Evolutionary conservation across 2,329 filamentous ascomycete genomes (phyloP).

Genomic region (Orbilia blumenaviensis): DNA sequence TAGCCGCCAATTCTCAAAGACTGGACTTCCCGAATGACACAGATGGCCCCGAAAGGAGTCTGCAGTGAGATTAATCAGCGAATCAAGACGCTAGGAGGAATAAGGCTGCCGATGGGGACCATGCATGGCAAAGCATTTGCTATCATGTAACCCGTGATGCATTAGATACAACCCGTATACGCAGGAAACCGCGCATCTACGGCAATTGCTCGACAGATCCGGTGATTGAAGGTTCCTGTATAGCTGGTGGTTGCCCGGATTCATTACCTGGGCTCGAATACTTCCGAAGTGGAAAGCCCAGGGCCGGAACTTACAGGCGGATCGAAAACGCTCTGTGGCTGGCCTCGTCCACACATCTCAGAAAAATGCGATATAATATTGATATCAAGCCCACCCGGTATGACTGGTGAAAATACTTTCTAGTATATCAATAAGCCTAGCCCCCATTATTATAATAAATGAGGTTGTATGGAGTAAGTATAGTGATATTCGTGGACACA

Average conservation of each 20-base stretch:
- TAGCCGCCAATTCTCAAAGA: not conserved
- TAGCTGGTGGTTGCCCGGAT: too few relatives aligned
- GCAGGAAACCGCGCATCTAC: not conserved
- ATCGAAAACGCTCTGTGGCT: too few relatives aligned
- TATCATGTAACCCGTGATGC: not conserved
- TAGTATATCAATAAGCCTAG: too few relatives aligned
- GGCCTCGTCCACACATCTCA: too few relatives aligned
- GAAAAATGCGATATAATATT: too few relatives aligned
- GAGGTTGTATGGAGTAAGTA: not conserved
- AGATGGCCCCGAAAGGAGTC: not conserved
- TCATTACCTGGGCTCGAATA: too few relatives aligned
- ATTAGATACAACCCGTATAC: not conserved
- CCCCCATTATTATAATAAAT: not conserved
- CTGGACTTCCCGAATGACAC: not conserved
- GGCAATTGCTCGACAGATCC: too few relatives aligned
- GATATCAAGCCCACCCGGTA: too few relatives aligned
- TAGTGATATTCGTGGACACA: not conserved
- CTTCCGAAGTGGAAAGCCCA: too few relatives aligned
- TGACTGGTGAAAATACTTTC: too few relatives aligned
- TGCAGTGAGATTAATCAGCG: not conserved
- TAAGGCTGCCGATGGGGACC: not conserved
- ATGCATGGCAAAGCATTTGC: constrained; percentile 15
- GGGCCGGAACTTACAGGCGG: too few relatives aligned
- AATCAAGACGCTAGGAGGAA: not conserved
- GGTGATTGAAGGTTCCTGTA: too few relatives aligned